Evolutionary conservation across 208 protist species (phyloP).

Genomic region (Acanthamoeba healyi): DNA sequence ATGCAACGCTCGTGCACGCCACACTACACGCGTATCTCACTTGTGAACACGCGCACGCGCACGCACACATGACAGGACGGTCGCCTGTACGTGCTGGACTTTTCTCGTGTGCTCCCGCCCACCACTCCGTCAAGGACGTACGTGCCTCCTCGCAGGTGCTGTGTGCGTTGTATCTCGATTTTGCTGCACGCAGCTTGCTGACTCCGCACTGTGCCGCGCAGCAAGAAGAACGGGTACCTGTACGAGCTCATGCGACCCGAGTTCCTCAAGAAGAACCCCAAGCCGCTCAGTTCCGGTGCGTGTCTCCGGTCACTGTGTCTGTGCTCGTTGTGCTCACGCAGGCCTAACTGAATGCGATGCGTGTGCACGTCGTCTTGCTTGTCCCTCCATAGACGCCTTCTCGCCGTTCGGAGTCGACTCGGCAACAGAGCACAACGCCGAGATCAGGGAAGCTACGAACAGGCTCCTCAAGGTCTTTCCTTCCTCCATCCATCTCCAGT

Average conservation of each 20-base stretch:
- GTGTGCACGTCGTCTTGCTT: no score
- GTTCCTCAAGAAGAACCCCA: slow-evolving; percentile 60
- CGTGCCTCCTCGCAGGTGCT: not conserved
- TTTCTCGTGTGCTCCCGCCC: slow-evolving; percentile 44
- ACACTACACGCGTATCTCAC: not conserved
- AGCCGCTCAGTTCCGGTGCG: slow-evolving; percentile 48
- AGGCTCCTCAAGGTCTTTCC: not conserved
- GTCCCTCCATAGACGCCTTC: slow-evolving; percentile 17
- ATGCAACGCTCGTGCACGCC: not conserved
- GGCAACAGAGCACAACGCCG: slow-evolving; percentile 7
- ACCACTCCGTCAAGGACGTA: not conserved
- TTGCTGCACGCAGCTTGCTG: no score
- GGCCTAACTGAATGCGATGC: not conserved
- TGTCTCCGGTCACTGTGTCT: not conserved
- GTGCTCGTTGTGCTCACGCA: not conserved
- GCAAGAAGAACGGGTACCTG: slow-evolving; percentile 63
- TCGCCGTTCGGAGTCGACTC: slow-evolving; percentile 38
- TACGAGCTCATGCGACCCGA: slow-evolving; percentile 53
- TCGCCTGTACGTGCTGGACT: slow-evolving; percentile 64
- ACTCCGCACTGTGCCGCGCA: no score
- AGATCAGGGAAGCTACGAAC: slow-evolving; percentile 57
- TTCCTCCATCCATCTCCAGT: not conserved
- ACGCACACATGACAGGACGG: not conserved
- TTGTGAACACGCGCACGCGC: not conserved
- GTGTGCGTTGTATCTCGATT: no score